A percentile compares a stretch with the other conserved stretches of the same genome.
These are phyloP conservation scores for Ascocoryne sarcoides DNA, from an alignment of 2,329 filamentous ascomycete species.

Conservation along the genomic window DNA sequence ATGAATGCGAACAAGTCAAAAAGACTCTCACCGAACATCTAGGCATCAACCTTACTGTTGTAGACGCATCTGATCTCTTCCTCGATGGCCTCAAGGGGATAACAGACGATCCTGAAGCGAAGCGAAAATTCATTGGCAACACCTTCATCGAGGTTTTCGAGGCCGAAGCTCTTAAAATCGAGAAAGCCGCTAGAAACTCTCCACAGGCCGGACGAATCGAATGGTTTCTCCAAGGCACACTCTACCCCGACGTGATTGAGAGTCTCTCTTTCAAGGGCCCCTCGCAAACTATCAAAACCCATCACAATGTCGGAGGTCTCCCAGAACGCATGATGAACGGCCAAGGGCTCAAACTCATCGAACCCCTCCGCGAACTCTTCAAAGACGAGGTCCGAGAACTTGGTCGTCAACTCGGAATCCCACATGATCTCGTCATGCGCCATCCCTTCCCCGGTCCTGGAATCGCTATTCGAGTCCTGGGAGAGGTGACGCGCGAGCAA, in stretches of 20 bases:
- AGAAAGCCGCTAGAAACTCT: slow-evolving; percentile 59
- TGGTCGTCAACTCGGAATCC: slow-evolving; percentile 61
- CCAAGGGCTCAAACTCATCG: slow-evolving; percentile 56
- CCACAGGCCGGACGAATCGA: slow-evolving; percentile 65
- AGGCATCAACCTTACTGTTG: slow-evolving; percentile 82
- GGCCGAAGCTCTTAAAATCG: slow-evolving; percentile 65
- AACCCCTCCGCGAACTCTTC: slow-evolving; percentile 72
- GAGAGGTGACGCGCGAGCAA: slow-evolving; percentile 72
- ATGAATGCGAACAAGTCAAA: slow-evolving; percentile 78
- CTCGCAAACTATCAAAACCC: slow-evolving; percentile 63
- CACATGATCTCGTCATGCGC: slow-evolving; percentile 66
- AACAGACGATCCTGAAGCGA: slow-evolving; percentile 67
- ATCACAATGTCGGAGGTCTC: slow-evolving; percentile 62
- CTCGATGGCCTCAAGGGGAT: slow-evolving; percentile 68
- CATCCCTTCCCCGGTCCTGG: slow-evolving; percentile 72
- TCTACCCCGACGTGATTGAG: slow-evolving; percentile 58
- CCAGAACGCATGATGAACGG: slow-evolving; percentile 46
- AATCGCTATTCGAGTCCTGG: slow-evolving; percentile 62
- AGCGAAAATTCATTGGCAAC: slow-evolving; percentile 83
- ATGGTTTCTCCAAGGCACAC: slow-evolving; percentile 73
- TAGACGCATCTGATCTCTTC: slow-evolving; percentile 72
- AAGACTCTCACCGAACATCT: slow-evolving; percentile 69
- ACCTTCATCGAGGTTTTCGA: slow-evolving; percentile 79
- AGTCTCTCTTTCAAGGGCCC: slow-evolving; percentile 65
- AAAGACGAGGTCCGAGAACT: slow-evolving; percentile 73